phyloP scores from a whole-genome alignment of 2,329 filamentous ascomycete species.

The Colletotrichum sp. region DNA sequence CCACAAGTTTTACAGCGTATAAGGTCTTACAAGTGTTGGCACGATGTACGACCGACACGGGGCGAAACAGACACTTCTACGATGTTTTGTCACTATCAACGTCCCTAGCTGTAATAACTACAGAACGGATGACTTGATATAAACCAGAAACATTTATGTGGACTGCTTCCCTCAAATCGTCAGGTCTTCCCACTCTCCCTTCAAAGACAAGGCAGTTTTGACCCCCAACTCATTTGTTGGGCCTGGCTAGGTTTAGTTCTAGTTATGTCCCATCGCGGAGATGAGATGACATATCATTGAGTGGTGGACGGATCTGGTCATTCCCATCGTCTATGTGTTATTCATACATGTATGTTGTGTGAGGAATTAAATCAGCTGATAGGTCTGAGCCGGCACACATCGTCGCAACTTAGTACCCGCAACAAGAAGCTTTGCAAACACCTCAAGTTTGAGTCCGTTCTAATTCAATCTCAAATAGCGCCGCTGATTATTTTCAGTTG shows the following conservation, averaged over 20 bases:
- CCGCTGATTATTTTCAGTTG: too few species aligned
- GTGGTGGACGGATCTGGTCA: too few species aligned
- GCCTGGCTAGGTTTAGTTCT: neutral
- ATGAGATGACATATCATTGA: neutral
- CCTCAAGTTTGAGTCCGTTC: neutral
- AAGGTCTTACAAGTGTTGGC: fast-evolving
- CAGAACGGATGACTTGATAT: neutral
- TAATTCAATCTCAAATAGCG: fast-evolving
- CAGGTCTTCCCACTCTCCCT: neutral
- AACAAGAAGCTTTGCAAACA: neutral
- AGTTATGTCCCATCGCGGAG: neutral
- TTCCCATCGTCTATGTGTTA: too few species aligned
- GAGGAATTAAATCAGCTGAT: neutral
- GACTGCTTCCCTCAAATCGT: neutral
- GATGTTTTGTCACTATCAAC: neutral
- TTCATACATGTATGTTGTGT: neutral
- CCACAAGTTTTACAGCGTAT: too few species aligned
- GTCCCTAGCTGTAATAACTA: neutral
- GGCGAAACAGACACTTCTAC: neutral
- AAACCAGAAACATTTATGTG: neutral
- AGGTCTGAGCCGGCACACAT: neutral
- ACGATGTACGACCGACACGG: neutral
- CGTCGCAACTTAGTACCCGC: neutral
- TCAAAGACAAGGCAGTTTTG: neutral
- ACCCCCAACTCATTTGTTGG: neutral